Percentiles rank a stretch among this genome's conserved stretches.
These are phyloP conservation scores for Suhomyces coccinellae DNA, from an alignment of 1,139 yeast species.

Conservation along the genomic window DNA sequence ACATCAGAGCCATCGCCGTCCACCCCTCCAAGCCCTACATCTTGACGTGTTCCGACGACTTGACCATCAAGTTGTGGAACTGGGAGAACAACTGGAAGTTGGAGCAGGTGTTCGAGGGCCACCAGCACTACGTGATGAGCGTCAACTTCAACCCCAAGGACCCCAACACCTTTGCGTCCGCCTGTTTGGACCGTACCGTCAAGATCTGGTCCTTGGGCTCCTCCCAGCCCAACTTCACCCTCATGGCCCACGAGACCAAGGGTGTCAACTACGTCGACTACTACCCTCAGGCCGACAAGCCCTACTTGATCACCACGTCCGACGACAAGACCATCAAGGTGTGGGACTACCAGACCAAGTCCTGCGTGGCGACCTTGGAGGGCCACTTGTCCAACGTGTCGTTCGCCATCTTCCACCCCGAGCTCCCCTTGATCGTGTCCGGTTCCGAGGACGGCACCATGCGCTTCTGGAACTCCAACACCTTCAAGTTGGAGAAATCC, in stretches of 20 bases:
- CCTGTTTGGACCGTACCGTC: conserved; percentile 93
- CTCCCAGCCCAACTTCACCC: conserved; percentile 85
- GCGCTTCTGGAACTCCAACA: conserved; percentile 77
- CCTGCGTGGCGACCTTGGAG: conserved; percentile 89
- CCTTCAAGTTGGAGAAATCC: conserved; percentile 85
- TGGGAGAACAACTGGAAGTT: conserved; percentile 93
- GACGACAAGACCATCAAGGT: conserved; percentile 89
- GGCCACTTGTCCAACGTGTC: conserved; percentile 95
- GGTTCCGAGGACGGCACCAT: conserved; percentile 84
- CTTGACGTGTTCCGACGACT: conserved; percentile 89
- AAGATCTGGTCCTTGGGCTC: conserved; percentile 96
- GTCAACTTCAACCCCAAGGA: conserved; percentile 96
- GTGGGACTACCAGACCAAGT: conserved; percentile 98
- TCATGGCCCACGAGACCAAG: conserved; percentile 85
- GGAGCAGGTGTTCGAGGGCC: conserved; percentile 93
- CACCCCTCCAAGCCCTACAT: conserved; percentile 92
- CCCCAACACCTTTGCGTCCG: conserved; percentile 95
- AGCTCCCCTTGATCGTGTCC: conserved; percentile 81
- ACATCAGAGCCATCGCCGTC: conserved; percentile 87
- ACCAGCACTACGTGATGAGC: conserved; percentile 92
- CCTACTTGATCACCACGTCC: conserved; percentile 87
- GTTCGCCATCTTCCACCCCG: conserved; percentile 96
- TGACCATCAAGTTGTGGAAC: conserved; percentile 91
- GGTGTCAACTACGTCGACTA: conserved; percentile 97
- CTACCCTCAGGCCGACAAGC: conserved; percentile 96